phyloP scores from a whole-genome alignment of 176 grass and related monocot species.

The Themeda triandra region DNA sequence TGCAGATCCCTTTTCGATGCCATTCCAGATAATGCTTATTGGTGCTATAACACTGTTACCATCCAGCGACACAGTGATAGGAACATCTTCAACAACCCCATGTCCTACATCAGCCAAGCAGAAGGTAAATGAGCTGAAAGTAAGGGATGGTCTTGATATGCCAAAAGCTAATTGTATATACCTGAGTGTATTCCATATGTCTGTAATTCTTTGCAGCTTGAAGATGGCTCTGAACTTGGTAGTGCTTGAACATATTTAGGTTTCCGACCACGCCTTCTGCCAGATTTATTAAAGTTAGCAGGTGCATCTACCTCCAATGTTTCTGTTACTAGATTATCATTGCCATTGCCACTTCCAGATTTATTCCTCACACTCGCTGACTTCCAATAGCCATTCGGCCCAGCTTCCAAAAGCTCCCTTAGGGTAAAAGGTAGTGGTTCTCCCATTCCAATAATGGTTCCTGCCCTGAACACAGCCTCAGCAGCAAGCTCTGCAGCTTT shows the following conservation, averaged over 20 bases:
- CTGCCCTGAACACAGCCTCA: constrained; percentile 81
- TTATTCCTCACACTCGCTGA: constrained; percentile 37
- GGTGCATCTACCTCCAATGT: constrained; percentile 23
- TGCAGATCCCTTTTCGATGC: constrained; percentile 70
- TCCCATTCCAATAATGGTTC: constrained; percentile 83
- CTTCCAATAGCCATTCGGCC: constrained; percentile 82
- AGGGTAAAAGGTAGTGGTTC: constrained; percentile 88
- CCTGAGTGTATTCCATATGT: constrained; percentile 28
- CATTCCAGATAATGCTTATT: constrained; percentile 48
- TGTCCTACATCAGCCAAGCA: constrained; percentile 46
- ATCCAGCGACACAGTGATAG: constrained; percentile 18
- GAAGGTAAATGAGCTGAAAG: constrained; percentile 31
- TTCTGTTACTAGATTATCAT: constrained; percentile 2
- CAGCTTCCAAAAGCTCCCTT: constrained; percentile 75
- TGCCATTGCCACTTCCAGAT: constrained; percentile 18
- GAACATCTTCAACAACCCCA: constrained; percentile 37
- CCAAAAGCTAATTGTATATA: constrained; percentile 19
- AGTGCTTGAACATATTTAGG: constrained; percentile 35
- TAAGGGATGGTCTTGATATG: constrained; percentile 9
- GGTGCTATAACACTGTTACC: constrained; percentile 30
- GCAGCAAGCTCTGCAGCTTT: constrained; percentile 94
- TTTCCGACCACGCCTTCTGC: constrained; percentile 31
- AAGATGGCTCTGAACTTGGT: constrained; percentile 29
- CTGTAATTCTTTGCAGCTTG: constrained; percentile 39
- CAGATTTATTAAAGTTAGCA: constrained; percentile 31